Base-by-base conservation (phyloP, 495 filamentous ascomycete species). In the Aspergillus indologenus region DNA sequence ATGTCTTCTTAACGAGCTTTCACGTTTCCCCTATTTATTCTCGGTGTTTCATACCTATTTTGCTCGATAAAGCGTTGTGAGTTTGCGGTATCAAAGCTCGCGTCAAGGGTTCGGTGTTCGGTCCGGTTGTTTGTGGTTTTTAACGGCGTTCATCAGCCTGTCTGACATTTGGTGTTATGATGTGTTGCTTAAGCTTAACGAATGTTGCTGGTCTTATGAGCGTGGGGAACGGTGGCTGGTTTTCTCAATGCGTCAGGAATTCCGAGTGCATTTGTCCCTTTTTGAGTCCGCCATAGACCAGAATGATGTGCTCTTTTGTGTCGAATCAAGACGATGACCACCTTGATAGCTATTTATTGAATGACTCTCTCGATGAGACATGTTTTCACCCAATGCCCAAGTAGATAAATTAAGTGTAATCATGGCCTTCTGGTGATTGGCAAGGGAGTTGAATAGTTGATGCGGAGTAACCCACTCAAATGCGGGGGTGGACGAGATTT, bases 171-270 rank as follows among this genome's bases (percentile, higher is more conserved):
- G 45, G 21, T 44, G 23, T 24, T 51, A 9, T 15, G 18, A 1
- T 5, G 46, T 58, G 50, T 19, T 52, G 5, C 24, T n/a, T 43
- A 18, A 20, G 20, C 18, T 52, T 26, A 42, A 45, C 52, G 42
- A 54, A 14, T 54, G 15, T 42, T 19, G 31, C 48, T 50, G 40
- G 56, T 40, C 45, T 46, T 53, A 49, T 57, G 55, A 57, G 55
- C 45, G 31, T 23, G 34, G 46, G 52, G 45, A 42, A 49, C 26
- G 45, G 54, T 9, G 19, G 47, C 45, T 22, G 54, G 20, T 29
- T 57, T 34, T 40, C 46, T 49, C 45, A 22, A 20, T 45, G 8
- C 19, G 20, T 22, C 45, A 40, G 54, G 44, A n/a, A 48, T 22
- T 48, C 42, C 22, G 47, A 17, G 47, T 50, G 22, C 2, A 24